These are phyloP conservation scores for Mycena albidolilacea DNA, from an alignment of 768 basidiomycete species.

Conservation along the genomic window DNA sequence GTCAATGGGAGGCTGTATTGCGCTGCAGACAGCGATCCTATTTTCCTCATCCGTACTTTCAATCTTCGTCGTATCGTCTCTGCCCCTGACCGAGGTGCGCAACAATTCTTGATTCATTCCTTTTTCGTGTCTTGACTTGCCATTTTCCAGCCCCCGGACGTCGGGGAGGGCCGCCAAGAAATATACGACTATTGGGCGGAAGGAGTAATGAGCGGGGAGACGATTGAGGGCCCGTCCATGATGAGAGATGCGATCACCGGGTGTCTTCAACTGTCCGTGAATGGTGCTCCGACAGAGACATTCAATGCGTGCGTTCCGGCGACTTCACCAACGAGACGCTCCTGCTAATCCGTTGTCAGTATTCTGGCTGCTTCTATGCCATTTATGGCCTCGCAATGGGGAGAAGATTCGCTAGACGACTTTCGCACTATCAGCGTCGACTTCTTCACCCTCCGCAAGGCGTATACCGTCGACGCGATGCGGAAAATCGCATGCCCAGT, in stretches of 20 bases:
- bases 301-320: slow-evolving; percentile 32
- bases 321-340: neutral
- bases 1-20: slow-evolving; percentile 41
- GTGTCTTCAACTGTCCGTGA: slow-evolving; percentile 30
- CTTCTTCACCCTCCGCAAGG: slow-evolving; percentile 36
- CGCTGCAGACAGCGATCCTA: slow-evolving; percentile 34
- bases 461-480: slow-evolving; percentile 22
- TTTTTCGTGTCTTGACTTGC: too few species aligned
- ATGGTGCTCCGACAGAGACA: slow-evolving; percentile 4
- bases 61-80: slow-evolving; percentile 37
- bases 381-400: slow-evolving; percentile 22
- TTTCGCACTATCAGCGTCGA: slow-evolving; percentile 34
- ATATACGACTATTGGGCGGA: slow-evolving; percentile 40
- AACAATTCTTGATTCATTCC: neutral
- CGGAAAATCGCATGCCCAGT: slow-evolving; percentile 34
- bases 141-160: slow-evolving; percentile 34
- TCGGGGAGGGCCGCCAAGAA: slow-evolving; percentile 38
- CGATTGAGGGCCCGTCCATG: neutral
- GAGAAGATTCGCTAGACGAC: slow-evolving; percentile 20
- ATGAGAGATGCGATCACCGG: slow-evolving; percentile 32
- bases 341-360: neutral
- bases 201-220: slow-evolving; percentile 15
- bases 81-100: slow-evolving; percentile 38
- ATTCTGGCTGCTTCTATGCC: slow-evolving; percentile 10
- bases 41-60: slow-evolving; percentile 31